Evolutionary conservation across 108 stramenopile species (phyloP).

Genomic region (Phaeodactylum tricornutum): DNA sequence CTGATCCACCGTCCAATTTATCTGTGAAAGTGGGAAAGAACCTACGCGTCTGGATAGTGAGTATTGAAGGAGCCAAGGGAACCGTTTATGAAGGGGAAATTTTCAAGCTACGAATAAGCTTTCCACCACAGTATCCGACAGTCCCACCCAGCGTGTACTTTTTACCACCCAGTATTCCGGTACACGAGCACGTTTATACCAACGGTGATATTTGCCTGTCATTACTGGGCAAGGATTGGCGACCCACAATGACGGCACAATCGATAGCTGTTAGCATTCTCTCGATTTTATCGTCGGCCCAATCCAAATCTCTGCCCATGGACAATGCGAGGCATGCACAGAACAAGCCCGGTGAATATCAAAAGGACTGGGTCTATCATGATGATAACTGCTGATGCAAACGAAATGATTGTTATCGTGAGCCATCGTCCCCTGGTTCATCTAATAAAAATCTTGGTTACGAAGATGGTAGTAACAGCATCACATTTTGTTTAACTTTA

Average conservation of each 20-base stretch:
- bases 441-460: too few relatives aligned
- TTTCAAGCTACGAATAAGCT: slow-evolving; percentile 81
- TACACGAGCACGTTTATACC: slow-evolving; percentile 84
- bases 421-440: too few relatives aligned
- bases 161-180: slow-evolving; percentile 46
- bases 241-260: slow-evolving; percentile 93
- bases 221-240: slow-evolving; percentile 91
- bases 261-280: slow-evolving; percentile 83
- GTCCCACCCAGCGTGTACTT: slow-evolving; percentile 92
- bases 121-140: slow-evolving; percentile 85
- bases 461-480: too few relatives aligned
- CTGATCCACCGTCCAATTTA: slow-evolving; percentile 73
- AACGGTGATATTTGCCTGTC: slow-evolving; percentile 96
- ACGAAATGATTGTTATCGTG: too few relatives aligned
- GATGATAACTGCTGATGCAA: slow-evolving; percentile 35
- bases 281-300: slow-evolving; percentile 86
- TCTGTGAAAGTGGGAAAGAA: slow-evolving; percentile 84
- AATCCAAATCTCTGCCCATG: slow-evolving; percentile 83
- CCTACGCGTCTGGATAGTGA: slow-evolving; percentile 87
- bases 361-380: slow-evolving; percentile 93
- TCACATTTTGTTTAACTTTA: too few relatives aligned
- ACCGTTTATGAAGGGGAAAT: slow-evolving; percentile 89
- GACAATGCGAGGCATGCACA: slow-evolving; percentile 87
- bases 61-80: slow-evolving; percentile 69
- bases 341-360: slow-evolving; percentile 81